phyloP scores from a whole-genome alignment of 805 yeast species.

The Lipomyces mesembrius region DNA sequence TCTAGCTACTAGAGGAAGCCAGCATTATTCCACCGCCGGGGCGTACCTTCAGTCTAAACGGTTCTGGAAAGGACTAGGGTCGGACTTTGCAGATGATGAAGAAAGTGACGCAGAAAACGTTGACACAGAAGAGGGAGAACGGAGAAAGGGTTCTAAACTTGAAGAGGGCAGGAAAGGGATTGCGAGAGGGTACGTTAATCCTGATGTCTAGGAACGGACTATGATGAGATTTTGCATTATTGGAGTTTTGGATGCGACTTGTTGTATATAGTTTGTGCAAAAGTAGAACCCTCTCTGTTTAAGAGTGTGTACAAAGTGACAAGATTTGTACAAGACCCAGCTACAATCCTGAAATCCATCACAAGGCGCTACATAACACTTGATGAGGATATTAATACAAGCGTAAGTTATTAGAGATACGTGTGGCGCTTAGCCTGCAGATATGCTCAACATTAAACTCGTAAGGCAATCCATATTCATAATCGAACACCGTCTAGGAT shows the following conservation, averaged over 20 bases:
- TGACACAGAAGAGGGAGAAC: slow-evolving; percentile 45
- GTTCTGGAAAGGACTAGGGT: slow-evolving; percentile 87
- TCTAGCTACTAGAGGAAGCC: slow-evolving; percentile 70
- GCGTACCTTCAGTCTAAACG: slow-evolving; percentile 66
- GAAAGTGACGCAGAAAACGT: slow-evolving; percentile 43
- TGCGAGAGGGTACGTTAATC: slow-evolving; percentile 74
- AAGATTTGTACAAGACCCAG: too few relatives aligned
- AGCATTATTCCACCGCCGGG: slow-evolving; percentile 81
- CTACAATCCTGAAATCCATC: too few relatives aligned
- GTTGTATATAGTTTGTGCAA: background rate
- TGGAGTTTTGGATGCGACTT: background rate
- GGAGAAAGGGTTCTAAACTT: slow-evolving; percentile 63
- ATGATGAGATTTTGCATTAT: slow-evolving; percentile 1
- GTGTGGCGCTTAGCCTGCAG: too few relatives aligned
- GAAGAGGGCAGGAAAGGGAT: slow-evolving; percentile 87
- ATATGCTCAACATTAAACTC: too few relatives aligned
- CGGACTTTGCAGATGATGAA: slow-evolving; percentile 59
- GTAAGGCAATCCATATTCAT: background rate
- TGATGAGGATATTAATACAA: too few relatives aligned
- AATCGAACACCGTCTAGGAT: background rate
- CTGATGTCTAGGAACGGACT: slow-evolving; percentile 10
- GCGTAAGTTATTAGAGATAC: too few relatives aligned
- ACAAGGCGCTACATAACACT: too few relatives aligned
- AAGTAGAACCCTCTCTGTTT: too few relatives aligned
- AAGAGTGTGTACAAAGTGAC: too few relatives aligned